Conservation (phyloP, 805 yeast species). For the Lipomyces yamadae region DNA sequence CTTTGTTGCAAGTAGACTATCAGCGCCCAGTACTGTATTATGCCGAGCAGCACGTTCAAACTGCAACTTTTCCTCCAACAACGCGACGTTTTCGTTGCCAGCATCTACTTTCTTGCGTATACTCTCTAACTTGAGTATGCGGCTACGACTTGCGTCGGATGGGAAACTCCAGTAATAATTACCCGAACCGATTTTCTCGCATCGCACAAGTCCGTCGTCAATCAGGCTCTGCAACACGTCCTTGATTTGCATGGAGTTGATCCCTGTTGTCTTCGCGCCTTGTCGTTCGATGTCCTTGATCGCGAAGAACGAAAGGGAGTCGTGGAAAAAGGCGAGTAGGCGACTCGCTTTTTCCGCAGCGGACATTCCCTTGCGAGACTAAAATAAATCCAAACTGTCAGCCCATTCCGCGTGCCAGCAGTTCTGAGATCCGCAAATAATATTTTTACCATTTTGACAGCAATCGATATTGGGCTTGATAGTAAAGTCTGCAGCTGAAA, state of each 20-base stretch:
- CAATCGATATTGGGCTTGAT: not conserved
- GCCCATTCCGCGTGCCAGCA: not conserved
- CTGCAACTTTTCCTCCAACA: constrained; percentile 21
- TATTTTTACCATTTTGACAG: not conserved
- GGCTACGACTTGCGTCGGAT: constrained; percentile 31
- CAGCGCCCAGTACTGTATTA: constrained; percentile 7
- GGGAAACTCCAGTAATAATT: constrained; percentile 43
- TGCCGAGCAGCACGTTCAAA: constrained; percentile 18
- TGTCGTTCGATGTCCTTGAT: constrained; percentile 57
- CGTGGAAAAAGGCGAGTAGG: constrained; percentile 31
- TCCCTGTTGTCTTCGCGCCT: constrained; percentile 54
- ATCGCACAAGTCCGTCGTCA: constrained; percentile 56
- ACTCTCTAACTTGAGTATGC: constrained; percentile 25
- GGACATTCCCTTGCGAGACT: constrained; percentile 38
- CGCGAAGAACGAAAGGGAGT: constrained; percentile 35
- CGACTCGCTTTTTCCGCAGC: constrained; percentile 33
- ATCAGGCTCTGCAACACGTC: constrained; percentile 54
- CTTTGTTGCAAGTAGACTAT: not conserved
- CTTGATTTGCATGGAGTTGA: constrained; percentile 61
- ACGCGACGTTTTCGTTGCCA: constrained; percentile 11
- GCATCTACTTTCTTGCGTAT: constrained; percentile 24
- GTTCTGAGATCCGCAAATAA: not conserved
- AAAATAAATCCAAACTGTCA: not conserved
- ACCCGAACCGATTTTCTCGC: constrained; percentile 61
- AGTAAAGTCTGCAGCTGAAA: not conserved